Percentiles rank a stretch among this genome's conserved stretches.
Conservation (phyloP, 805 yeast genomes). For the Candida piceae region DNA sequence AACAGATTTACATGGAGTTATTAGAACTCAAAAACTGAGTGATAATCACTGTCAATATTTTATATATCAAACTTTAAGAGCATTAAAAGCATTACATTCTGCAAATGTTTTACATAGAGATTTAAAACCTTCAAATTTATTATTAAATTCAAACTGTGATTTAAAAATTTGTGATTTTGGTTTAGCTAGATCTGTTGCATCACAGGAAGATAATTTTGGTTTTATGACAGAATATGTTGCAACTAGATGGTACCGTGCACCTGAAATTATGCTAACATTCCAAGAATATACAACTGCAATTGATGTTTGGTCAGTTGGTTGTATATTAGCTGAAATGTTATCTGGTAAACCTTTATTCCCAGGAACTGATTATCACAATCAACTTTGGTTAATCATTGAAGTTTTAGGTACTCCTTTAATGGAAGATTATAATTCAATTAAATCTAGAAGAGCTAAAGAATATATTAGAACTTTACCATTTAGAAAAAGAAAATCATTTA, state of each 20-base stretch:
- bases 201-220: slow-evolving; percentile 61
- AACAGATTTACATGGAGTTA: slow-evolving; percentile 79
- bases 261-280: slow-evolving; percentile 93
- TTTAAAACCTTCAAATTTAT: slow-evolving; percentile 81
- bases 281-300: slow-evolving; percentile 92
- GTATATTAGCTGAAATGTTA: slow-evolving; percentile 88
- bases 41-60: slow-evolving; percentile 96
- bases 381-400: slow-evolving; percentile 77
- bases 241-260: slow-evolving; percentile 96
- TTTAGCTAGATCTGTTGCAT: slow-evolving; percentile 65
- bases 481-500: slow-evolving; percentile 55
- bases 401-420: slow-evolving; percentile 82
- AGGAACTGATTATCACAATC: slow-evolving; percentile 91
- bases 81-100: slow-evolving; percentile 83
- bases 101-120: slow-evolving; percentile 95
- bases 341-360: slow-evolving; percentile 87
- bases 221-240: slow-evolving; percentile 97
- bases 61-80: slow-evolving; percentile 85
- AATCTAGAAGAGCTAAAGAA: slow-evolving; percentile 81
- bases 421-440: slow-evolving; percentile 71
- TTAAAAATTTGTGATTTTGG: slow-evolving; percentile 94
- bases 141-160: slow-evolving; percentile 89
- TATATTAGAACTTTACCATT: slow-evolving; percentile 78
- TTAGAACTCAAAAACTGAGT: slow-evolving; percentile 71
- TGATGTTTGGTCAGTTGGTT: slow-evolving; percentile 96